Percentiles rank a stretch among this genome's conserved stretches.
Evolutionary conservation across 164 flowering plant genomes (phyloP).

Genomic region (Platanus orientalis): DNA sequence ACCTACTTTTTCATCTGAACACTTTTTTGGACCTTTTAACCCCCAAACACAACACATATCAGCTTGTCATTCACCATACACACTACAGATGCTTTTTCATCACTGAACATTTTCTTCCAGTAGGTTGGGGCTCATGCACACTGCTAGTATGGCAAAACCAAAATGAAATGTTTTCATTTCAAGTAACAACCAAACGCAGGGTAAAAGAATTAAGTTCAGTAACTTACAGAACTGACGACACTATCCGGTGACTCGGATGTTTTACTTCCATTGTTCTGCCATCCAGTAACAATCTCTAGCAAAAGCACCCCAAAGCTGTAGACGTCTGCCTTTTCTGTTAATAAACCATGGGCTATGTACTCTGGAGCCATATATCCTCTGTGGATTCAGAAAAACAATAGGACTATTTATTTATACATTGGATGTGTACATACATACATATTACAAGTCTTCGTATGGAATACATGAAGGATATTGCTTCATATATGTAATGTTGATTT

Average conservation of each 20-base stretch:
- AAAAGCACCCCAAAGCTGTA: slow-evolving; percentile 70
- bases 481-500: too few species aligned
- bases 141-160: too few species aligned
- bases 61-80: too few species aligned
- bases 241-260: slow-evolving; percentile 60
- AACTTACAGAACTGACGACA: slow-evolving; percentile 51
- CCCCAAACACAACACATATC: too few species aligned
- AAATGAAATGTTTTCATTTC: too few species aligned
- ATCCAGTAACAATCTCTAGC: slow-evolving; percentile 55
- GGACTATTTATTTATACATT: neutral
- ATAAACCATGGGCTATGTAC: slow-evolving; percentile 57
- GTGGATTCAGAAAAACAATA: slow-evolving; percentile 1
- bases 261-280: slow-evolving; percentile 47
- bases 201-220: neutral
- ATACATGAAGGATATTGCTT: too few species aligned
- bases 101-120: too few species aligned
- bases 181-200: too few species aligned
- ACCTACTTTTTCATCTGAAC: too few species aligned
- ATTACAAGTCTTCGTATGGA: neutral
- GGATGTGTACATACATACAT: neutral
- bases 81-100: too few species aligned
- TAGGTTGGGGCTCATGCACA: too few species aligned
- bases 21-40: too few species aligned
- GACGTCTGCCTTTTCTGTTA: slow-evolving; percentile 68
- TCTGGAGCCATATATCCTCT: slow-evolving; percentile 82